Base-by-base conservation (phyloP, 768 basidiomycete species). In the Nevesoporus exiguus region DNA sequence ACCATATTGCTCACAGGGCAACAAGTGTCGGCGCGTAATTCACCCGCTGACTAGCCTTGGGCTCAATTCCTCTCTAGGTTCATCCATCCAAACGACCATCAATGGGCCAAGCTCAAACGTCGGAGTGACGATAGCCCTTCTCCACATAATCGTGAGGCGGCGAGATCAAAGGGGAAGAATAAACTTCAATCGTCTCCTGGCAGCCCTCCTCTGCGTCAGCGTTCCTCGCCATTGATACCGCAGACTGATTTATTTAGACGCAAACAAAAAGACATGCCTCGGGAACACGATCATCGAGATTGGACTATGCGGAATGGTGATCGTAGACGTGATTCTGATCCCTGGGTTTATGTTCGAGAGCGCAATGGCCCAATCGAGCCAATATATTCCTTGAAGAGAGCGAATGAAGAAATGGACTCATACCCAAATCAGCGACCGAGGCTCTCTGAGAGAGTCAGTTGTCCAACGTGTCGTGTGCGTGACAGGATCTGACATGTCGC, bases 71-170 rank as follows among this genome's bases (percentile, higher is more conserved):
- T 49, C 14, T 57, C 50, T 55, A 74, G 81, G 27, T 82, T 79
- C 57, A 72, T 81, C 34, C 80, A 82, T 56, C 80, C 80, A 29
- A 68, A 61, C 43, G 81, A 82, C 61, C 54, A 70, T 30, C 72
- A 77, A 43, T 81, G 80, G 74, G 36, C 49, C 22, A 64, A 58
- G 43, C 53, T 59, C 21, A 69, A 47, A 24, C 66, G 55, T 24
- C 60, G 61, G 33, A 54, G 39, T n/a, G 49, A 58, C 6, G 51
- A 47, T 14, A 46, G 55, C n/a, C 52, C 60, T 22, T 60, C 64
- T 21, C 57, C 68, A n/a, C 59, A 61, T 54, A 40, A 49, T 48
- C 60, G 58, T 31, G 68, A 69, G 33, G 14, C 45, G 19, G 43
- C 37, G 22, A 68, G 60, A 52, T 51, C 60, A 42, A 70, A 62